These are phyloP conservation scores for Blastomyces parvus DNA, from an alignment of 2,329 filamentous ascomycete species.

Conservation along the genomic window DNA sequence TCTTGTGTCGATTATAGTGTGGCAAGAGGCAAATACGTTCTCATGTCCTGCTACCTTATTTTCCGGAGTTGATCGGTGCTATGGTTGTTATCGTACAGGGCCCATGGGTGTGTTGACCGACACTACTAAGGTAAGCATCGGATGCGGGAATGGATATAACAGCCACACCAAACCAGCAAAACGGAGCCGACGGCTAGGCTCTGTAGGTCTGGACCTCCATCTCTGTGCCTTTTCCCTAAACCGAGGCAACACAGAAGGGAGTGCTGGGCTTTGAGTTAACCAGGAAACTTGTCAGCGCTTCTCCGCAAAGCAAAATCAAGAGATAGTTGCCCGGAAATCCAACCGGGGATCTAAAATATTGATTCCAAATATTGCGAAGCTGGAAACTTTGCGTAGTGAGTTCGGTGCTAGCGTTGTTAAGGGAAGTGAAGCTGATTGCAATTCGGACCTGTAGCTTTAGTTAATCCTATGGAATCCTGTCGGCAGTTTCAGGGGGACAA, in stretches of 20 bases:
- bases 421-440: not conserved
- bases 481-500: not conserved
- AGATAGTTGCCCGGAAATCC: not conserved
- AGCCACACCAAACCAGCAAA: not conserved
- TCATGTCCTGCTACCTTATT: no score
- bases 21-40: not conserved
- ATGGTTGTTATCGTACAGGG: no score
- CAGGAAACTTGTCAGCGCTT: not conserved
- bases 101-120: no score
- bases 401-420: not conserved
- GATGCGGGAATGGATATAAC: not conserved
- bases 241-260: not conserved
- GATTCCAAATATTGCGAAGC: not conserved
- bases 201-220: no score
- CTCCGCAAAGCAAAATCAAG: not conserved
- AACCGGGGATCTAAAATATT: not conserved
- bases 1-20: not conserved
- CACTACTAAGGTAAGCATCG: not conserved
- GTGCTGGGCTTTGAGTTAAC: not conserved
- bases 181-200: no score
- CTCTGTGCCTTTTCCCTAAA: not conserved
- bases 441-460: not conserved
- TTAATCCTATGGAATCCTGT: not conserved
- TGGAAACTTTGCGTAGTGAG: not conserved
- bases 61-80: no score